A percentile compares a stretch with the other conserved stretches of the same genome.
Conservation (phyloP, 1,284 basidiomycete genomes). For the Sanghuangporus baumii region DNA sequence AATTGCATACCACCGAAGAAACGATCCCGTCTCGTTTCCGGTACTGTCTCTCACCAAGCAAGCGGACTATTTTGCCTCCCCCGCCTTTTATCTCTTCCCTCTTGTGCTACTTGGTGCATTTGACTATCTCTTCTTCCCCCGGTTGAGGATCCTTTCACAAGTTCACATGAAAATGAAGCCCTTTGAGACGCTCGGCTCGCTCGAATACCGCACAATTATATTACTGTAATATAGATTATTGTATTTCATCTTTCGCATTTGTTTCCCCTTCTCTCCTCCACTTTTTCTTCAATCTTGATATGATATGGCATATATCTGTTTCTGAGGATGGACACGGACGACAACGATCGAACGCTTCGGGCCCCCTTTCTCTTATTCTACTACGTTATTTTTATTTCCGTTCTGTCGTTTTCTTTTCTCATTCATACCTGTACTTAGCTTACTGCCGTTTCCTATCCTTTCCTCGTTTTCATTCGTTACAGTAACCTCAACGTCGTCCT, state of each 20-base stretch:
- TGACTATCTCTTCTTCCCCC: background rate
- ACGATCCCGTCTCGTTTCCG: too few species aligned
- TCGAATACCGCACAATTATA: background rate
- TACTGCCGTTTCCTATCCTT: too few species aligned
- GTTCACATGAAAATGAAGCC: background rate
- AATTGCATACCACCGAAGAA: too few species aligned
- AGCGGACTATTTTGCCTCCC: too few species aligned
- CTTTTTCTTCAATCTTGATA: background rate
- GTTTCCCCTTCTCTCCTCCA: background rate
- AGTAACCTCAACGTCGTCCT: slow-evolving; percentile 39
- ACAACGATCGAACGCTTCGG: too few species aligned
- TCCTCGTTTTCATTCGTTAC: too few species aligned
- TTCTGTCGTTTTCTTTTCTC: background rate
- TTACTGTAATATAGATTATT: background rate
- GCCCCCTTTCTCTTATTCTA: too few species aligned
- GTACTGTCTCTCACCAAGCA: too few species aligned
- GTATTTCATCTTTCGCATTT: background rate
- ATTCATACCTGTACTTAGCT: background rate
- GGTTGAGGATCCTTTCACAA: background rate
- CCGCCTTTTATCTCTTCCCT: too few species aligned
- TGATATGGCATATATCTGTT: too few species aligned
- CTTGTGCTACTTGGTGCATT: background rate
- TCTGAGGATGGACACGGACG: background rate
- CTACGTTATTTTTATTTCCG: too few species aligned
- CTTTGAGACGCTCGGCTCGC: background rate